These are phyloP conservation scores for Avena insularis DNA, from an alignment of 176 grass and related monocot species.

Conservation along the genomic window DNA sequence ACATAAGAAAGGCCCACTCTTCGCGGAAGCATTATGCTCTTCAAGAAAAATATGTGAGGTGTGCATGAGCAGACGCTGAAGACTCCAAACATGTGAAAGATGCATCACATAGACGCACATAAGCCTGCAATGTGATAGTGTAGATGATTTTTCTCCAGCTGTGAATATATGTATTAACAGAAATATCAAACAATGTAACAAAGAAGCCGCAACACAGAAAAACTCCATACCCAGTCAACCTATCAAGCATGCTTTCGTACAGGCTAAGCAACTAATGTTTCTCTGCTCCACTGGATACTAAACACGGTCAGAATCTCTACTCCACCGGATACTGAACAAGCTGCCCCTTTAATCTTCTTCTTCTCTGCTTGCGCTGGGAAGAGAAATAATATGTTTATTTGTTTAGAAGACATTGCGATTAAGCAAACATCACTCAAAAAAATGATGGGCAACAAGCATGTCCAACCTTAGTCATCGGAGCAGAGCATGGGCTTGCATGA, in stretches of 20 bases:
- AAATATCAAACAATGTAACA: no score
- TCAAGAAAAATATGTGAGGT: conserved; percentile 58
- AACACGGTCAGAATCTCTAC: not conserved
- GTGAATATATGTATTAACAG: not conserved
- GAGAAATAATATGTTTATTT: no score
- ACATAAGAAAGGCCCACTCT: conserved; percentile 42
- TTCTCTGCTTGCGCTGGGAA: no score
- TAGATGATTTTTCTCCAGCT: conserved; percentile 15
- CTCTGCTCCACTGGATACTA: not conserved
- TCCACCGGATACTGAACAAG: no score
- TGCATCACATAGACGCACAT: conserved; percentile 48
- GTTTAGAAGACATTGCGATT: no score
- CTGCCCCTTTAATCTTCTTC: no score
- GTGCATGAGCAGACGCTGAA: conserved; percentile 38
- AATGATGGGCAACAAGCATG: no score
- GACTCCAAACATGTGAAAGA: conserved; percentile 68
- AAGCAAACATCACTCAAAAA: no score
- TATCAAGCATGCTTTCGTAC: not conserved
- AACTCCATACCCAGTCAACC: no score
- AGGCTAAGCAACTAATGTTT: not conserved
- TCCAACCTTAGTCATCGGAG: no score
- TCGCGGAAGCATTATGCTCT: conserved; percentile 50
- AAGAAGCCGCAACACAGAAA: no score
- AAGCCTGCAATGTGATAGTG: conserved; percentile 53
- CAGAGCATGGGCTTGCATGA: no score